Conservation (phyloP, 371 early-diverging fungal species). For the Syncephalastrum monosporum region DNA sequence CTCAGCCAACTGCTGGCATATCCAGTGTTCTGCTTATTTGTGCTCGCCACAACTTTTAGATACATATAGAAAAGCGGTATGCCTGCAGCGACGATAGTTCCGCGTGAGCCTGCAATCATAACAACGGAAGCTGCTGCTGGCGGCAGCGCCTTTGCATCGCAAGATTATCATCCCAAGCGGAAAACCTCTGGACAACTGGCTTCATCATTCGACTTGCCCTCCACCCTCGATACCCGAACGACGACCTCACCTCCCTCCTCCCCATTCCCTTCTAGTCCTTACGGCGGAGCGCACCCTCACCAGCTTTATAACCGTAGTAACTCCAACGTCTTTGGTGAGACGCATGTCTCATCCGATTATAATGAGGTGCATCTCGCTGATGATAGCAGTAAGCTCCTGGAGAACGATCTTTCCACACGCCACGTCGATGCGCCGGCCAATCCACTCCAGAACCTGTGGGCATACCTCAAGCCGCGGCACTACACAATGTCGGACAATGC, state of each 20-base stretch:
- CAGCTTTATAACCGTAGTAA: constrained; percentile 11
- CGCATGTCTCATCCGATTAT: too few species aligned
- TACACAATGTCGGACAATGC: constrained; percentile 31
- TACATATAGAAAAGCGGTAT: background rate
- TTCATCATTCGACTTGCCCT: constrained; percentile 5
- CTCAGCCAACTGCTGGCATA: too few species aligned
- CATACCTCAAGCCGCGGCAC: constrained; percentile 10
- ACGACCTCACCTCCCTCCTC: background rate
- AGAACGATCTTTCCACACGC: constrained; percentile 27
- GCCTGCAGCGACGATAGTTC: constrained; percentile 15
- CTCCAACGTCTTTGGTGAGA: too few species aligned
- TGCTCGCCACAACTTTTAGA: too few species aligned
- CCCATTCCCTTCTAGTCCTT: constrained; percentile 2
- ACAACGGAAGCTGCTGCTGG: constrained; percentile 11
- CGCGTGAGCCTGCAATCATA: constrained; percentile 16
- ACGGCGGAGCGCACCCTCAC: constrained; percentile 8
- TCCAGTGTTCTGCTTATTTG: too few species aligned
- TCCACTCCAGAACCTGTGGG: constrained; percentile 16
- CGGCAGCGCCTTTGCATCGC: background rate
- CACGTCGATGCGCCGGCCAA: constrained; percentile 20
- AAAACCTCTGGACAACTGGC: constrained; percentile 5
- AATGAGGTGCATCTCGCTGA: background rate
- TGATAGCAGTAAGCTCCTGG: background rate
- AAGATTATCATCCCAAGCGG: constrained; percentile 5
- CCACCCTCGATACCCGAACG: constrained; percentile 9